Percentiles rank a stretch among this genome's conserved stretches.
These are phyloP conservation scores for Aspergillus costaricaensis DNA, from an alignment of 2,329 filamentous ascomycete species.

Conservation along the genomic window DNA sequence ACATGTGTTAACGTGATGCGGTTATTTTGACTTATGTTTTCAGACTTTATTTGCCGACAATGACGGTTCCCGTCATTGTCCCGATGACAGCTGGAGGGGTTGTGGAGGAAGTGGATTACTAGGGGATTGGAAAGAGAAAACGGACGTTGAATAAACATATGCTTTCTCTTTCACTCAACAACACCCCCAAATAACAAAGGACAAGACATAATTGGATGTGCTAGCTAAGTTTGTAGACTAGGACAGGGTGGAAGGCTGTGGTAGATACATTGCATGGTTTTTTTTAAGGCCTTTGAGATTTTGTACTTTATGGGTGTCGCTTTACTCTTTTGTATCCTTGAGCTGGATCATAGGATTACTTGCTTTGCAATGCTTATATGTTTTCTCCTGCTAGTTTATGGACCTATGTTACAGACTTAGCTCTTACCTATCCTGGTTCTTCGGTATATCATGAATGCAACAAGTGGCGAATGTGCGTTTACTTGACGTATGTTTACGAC, in stretches of 20 bases:
- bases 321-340: constrained; percentile 18
- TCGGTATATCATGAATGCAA: no score
- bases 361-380: constrained; percentile 22
- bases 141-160: background rate
- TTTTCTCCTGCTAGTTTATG: constrained; percentile 4
- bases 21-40: constrained; percentile 1
- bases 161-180: background rate
- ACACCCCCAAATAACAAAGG: background rate
- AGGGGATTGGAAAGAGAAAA: background rate
- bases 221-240: constrained; percentile 14
- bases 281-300: constrained; percentile 20
- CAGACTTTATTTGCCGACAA: constrained; percentile 1
- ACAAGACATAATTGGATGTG: constrained; percentile 6
- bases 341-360: constrained; percentile 19
- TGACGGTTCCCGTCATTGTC: background rate
- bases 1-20: constrained; percentile 8
- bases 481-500: no score
- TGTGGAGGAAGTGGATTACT: background rate
- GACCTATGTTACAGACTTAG: background rate
- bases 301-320: constrained; percentile 27
- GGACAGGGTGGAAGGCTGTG: constrained; percentile 13
- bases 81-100: background rate
- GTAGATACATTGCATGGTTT: constrained; percentile 29
- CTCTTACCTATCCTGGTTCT: no score
- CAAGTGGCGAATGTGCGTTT: no score